Percentiles rank a stretch among this genome's conserved stretches.
These are phyloP conservation scores for Penicillium capsulatum DNA, from an alignment of 2,329 filamentous ascomycete genomes.

Conservation along the genomic window DNA sequence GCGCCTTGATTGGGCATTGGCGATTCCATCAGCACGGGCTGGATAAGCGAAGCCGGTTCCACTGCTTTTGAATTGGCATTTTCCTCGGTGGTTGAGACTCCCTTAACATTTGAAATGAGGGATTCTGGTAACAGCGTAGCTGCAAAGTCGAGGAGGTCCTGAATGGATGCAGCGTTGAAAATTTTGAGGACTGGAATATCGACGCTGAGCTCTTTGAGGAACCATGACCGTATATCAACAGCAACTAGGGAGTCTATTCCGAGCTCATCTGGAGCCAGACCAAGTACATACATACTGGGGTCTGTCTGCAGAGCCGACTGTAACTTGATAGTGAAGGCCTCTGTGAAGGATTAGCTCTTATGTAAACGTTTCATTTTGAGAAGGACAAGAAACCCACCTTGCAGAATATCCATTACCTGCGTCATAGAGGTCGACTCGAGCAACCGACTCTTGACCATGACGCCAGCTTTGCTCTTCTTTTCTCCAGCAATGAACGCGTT, in stretches of 20 bases:
- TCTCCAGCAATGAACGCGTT: constrained; percentile 6
- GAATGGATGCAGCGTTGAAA: constrained; percentile 19
- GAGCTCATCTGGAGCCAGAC: constrained; percentile 18
- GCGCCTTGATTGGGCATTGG: too few relatives aligned
- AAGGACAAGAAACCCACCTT: constrained; percentile 9
- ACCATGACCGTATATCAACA: constrained; percentile 27
- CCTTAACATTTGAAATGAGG: constrained; percentile 10
- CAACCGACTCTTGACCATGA: constrained; percentile 13
- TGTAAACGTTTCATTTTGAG: too few relatives aligned
- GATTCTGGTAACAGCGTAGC: constrained; percentile 8
- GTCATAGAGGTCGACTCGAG: constrained; percentile 13
- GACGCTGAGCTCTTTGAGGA: constrained; percentile 20
- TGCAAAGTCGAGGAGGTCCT: constrained; percentile 14
- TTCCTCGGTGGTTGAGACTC: not conserved
- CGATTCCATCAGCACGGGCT: not conserved
- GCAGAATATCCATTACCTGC: constrained; percentile 13
- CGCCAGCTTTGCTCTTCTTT: constrained; percentile 14
- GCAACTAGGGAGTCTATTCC: constrained; percentile 27
- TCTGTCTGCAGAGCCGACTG: constrained; percentile 18
- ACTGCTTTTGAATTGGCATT: not conserved
- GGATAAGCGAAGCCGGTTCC: not conserved
- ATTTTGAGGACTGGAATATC: constrained; percentile 27
- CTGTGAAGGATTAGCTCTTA: constrained; percentile 1
- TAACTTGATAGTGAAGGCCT: constrained; percentile 16
- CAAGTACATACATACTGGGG: constrained; percentile 12